Conservation (phyloP, 2,329 filamentous ascomycete genomes). For the Dothiorella sarmentorum region DNA sequence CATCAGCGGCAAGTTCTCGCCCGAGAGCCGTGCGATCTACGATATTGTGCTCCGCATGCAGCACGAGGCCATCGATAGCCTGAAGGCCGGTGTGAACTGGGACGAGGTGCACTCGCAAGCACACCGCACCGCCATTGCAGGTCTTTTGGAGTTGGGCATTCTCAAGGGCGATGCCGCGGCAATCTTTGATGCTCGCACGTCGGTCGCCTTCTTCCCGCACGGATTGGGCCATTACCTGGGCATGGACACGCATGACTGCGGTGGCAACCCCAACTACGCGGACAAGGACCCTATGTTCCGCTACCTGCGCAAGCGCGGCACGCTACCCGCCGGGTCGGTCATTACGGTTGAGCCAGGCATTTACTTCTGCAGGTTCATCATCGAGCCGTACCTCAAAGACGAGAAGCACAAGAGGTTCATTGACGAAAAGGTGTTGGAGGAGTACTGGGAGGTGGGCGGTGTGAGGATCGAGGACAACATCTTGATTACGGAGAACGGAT, state of each 20-base stretch:
- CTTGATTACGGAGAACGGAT: slow-evolving; percentile 71
- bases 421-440: slow-evolving; percentile 60
- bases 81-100: slow-evolving; percentile 74
- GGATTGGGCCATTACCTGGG: slow-evolving; percentile 51
- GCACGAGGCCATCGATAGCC: slow-evolving; percentile 65
- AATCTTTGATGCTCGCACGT: slow-evolving; percentile 44
- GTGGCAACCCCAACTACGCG: slow-evolving; percentile 47
- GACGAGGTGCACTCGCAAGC: slow-evolving; percentile 77
- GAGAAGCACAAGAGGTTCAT: slow-evolving; percentile 62
- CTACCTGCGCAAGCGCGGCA: slow-evolving; percentile 77
- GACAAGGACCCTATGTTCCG: slow-evolving; percentile 83
- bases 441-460: slow-evolving; percentile 76
- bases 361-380: slow-evolving; percentile 72
- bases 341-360: slow-evolving; percentile 93
- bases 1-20: slow-evolving; percentile 57
- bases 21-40: slow-evolving; percentile 57
- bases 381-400: slow-evolving; percentile 65
- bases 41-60: slow-evolving; percentile 86
- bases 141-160: slow-evolving; percentile 72
- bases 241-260: slow-evolving; percentile 52
- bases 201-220: slow-evolving; percentile 50
- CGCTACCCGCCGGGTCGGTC: slow-evolving; percentile 72
- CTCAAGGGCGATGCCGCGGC: slow-evolving; percentile 57
- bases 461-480: slow-evolving; percentile 92
- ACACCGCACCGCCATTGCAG: slow-evolving; percentile 77